Evolutionary conservation across 116 monocot species (phyloP).

Genomic region (Phalaenopsis hybrid): DNA sequence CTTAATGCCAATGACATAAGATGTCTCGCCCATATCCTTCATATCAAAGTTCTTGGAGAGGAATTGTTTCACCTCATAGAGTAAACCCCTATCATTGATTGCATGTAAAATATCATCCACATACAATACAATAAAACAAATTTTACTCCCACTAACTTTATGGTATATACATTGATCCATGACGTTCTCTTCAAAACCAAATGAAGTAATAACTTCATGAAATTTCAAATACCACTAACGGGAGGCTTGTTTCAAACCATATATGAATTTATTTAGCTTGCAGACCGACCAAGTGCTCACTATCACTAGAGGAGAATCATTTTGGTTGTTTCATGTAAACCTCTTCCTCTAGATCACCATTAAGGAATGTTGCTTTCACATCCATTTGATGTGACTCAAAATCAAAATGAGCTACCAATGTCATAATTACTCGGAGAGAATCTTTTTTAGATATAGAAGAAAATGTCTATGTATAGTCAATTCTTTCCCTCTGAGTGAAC

Average conservation of each 20-base stretch:
- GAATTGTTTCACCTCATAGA: constrained; percentile 10
- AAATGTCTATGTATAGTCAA: constrained; percentile 10
- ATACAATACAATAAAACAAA: constrained; percentile 3
- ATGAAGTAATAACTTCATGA: constrained; percentile 5
- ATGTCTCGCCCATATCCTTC: constrained; percentile 11
- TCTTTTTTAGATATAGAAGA: constrained; percentile 15
- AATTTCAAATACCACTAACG: constrained; percentile 11
- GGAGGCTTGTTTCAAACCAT: constrained; percentile 10
- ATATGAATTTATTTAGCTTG: constrained; percentile 14
- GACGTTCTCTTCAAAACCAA: neutral
- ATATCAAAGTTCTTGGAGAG: neutral
- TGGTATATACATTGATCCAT: constrained; percentile 7
- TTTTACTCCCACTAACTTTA: constrained; percentile 11
- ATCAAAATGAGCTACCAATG: constrained; percentile 3
- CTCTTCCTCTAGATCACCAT: constrained; percentile 6
- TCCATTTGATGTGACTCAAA: constrained; percentile 10
- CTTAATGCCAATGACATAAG: constrained; percentile 12
- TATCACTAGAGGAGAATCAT: neutral
- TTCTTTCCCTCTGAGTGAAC: constrained; percentile 3
- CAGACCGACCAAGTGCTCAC: constrained; percentile 6
- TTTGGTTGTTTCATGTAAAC: constrained; percentile 5
- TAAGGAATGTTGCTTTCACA: constrained; percentile 7
- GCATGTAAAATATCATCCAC: constrained; percentile 16
- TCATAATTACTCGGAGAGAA: neutral
- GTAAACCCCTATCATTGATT: neutral